These are phyloP conservation scores for Nothophoma quercina DNA, from an alignment of 2,329 filamentous ascomycete genomes.

Conservation along the genomic window DNA sequence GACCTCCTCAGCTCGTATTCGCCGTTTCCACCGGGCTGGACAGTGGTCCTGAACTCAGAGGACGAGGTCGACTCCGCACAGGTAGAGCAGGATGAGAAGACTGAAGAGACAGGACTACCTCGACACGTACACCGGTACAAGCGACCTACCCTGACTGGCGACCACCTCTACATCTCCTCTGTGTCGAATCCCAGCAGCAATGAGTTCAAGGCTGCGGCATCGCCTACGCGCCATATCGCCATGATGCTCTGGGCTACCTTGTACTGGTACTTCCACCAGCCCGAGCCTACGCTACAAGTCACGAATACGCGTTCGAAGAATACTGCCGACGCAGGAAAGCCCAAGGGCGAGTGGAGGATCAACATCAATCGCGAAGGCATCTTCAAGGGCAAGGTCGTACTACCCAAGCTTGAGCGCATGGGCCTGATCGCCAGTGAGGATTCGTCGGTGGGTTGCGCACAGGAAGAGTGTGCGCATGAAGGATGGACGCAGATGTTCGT, in stretches of 20 bases:
- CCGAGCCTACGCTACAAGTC: slow-evolving; percentile 71
- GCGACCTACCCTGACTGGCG: slow-evolving; percentile 76
- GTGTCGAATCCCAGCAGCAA: slow-evolving; percentile 82
- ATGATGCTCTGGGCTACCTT: slow-evolving; percentile 97
- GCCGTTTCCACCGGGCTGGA: slow-evolving; percentile 87
- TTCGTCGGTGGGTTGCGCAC: slow-evolving; percentile 73
- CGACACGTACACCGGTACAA: slow-evolving; percentile 70
- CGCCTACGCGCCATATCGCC: slow-evolving; percentile 86
- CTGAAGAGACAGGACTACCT: slow-evolving; percentile 37
- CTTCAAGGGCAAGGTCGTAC: slow-evolving; percentile 79
- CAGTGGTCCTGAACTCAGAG: slow-evolving; percentile 81
- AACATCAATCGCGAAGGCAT: slow-evolving; percentile 88
- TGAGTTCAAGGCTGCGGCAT: slow-evolving; percentile 81
- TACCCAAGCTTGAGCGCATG: slow-evolving; percentile 94
- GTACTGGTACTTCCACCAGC: slow-evolving; percentile 97
- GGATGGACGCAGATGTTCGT: slow-evolving; percentile 85
- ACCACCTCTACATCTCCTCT: slow-evolving; percentile 89
- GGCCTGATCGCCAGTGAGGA: slow-evolving; percentile 80
- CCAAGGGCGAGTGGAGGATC: slow-evolving; percentile 86
- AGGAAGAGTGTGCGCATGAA: slow-evolving; percentile 67
- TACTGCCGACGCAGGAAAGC: slow-evolving; percentile 73
- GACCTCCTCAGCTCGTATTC: slow-evolving; percentile 71
- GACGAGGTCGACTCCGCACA: slow-evolving; percentile 47
- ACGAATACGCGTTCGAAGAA: slow-evolving; percentile 67
- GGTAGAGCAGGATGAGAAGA: slow-evolving; percentile 41